Base-by-base conservation (phyloP, 1,139 yeast genomes). In the Taiozyma sp. region DNA sequence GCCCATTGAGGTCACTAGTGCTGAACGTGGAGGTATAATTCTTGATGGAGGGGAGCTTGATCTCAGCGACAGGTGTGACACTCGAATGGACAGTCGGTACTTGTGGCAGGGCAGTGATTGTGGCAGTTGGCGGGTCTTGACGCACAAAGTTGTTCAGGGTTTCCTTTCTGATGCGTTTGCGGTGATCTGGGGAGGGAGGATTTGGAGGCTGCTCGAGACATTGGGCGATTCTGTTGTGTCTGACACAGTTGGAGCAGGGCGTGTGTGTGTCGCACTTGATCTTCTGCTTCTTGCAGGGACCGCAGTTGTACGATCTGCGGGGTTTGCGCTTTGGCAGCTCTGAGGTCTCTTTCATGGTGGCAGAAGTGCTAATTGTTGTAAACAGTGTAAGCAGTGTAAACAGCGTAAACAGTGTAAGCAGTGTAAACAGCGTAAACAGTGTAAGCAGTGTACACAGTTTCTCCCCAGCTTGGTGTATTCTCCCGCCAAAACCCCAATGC, bases 301-400 rank as follows among this genome's bases (percentile, higher is more conserved):
- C 84, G 63, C 84, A 80, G 52, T 78, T 76, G 60, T 80, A 80
- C 32, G 81, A 75, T 51, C 84, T 66, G 56, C 84, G 67, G 52
- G 59, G 63, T 19, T 38, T 38, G 14, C 41, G 41, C 41, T 38
- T 38, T 22, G 23, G 41, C 4, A 8, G 36, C 7, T 32, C 36
- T 19, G 24, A 5, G 3, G 14, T 7, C 24, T 38, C 41, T 22
- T 7, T 16, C 39, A 16, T 22, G 14, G 4, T 19, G 12, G 24
- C 9, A 28, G 4, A 8, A 28, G 30, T 28, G 30, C 5, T 9
- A 28, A 28, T 9, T 7, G 8, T 19, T n/a, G 27, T 24, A 24
- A 24, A 24, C 8, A 8, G 27, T 24, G 27, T 24, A 24, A 24
- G 8, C 8, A 24, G 27, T 24, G 27, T 24, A 19, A 19, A 19